Evolutionary conservation across 2,329 filamentous ascomycete species (phyloP), one percentile per base, ranked within the genome.

Genomic region (Phialophora verrucosa): DNA sequence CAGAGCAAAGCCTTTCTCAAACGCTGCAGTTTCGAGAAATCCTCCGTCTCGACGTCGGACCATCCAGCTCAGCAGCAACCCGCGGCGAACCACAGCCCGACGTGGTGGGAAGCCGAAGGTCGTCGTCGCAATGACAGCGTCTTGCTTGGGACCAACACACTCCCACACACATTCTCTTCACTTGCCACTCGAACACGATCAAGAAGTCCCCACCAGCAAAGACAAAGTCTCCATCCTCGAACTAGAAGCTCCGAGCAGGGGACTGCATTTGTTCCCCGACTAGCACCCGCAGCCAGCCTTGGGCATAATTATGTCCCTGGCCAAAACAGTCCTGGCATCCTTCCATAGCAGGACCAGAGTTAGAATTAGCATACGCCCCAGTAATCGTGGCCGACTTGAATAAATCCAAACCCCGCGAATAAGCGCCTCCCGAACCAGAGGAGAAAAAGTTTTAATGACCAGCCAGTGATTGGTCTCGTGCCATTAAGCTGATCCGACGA

Each of bases 51-150:
- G 20, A 47, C 29, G 23, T 25, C 31, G 25, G 20, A 64, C n/a
- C 47, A 38, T n/a, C 23, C 42, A 14, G 44, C 59, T 12, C 53
- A 17, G 29, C 29, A 29, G 29, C 53, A 55, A 29, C 50, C 47
- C 29, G 14, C 10, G 32, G 17, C 53, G 7, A 51, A 49, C 47
- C 51, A 49, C 14, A 58, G 61, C 23, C 56, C 64, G 0, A 53
- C 65, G 17, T 73, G 71, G 70, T 73, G 71, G 71, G 71, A 72
- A 29, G 69, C 63, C 20, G 71, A 73, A 57, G 70, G 70, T 27
- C 60, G 65, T 11, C 69, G 63, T 31, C 65, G 70, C 25, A 72
- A 69, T 38, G 71, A 73, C 47, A 71, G 69, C 61, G 59, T 72
- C 8, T 73, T 69, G 70, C 38, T 71, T 63, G 70, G 68, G 10